Evolutionary conservation across 257 asterid genomes (phyloP).

Genomic region (Plantago ovata): DNA sequence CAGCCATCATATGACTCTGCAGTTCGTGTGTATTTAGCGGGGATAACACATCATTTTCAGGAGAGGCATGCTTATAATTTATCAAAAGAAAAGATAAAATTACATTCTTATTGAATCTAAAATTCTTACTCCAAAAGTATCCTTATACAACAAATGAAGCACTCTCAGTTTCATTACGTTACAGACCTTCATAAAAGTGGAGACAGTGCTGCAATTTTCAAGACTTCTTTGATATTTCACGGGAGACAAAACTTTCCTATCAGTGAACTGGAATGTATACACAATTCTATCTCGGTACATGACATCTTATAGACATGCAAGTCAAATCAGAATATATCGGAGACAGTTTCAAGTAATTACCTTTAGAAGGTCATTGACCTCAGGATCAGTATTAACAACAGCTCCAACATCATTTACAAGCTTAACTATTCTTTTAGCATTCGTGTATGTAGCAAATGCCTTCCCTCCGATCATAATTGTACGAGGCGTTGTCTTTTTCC

Average conservation of each 20-base stretch:
- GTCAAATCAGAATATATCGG: slow-evolving; percentile 10
- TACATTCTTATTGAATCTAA: too few species aligned
- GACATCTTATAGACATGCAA: slow-evolving; percentile 2
- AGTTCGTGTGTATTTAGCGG: slow-evolving; percentile 4
- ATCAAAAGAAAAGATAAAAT: too few species aligned
- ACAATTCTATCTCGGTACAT: background rate
- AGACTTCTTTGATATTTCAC: too few species aligned
- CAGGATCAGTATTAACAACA: slow-evolving; percentile 89
- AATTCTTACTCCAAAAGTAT: too few species aligned
- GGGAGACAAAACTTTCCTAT: too few species aligned
- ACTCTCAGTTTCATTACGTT: too few species aligned
- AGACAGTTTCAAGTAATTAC: slow-evolving; percentile 27
- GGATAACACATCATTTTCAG: background rate
- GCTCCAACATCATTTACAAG: slow-evolving; percentile 95
- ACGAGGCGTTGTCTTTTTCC: slow-evolving; percentile 73
- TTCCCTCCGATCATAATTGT: slow-evolving; percentile 98
- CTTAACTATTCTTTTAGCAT: slow-evolving; percentile 94
- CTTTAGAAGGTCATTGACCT: slow-evolving; percentile 81
- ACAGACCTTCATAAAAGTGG: background rate
- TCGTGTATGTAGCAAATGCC: slow-evolving; percentile 97
- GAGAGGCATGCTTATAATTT: background rate
- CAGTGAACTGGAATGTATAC: too few species aligned
- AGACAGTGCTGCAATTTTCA: background rate
- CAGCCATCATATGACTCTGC: slow-evolving; percentile 8
- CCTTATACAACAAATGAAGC: too few species aligned